These are phyloP conservation scores for Boletus tylopilopsis DNA, from an alignment of 768 basidiomycete genomes.

Conservation along the genomic window DNA sequence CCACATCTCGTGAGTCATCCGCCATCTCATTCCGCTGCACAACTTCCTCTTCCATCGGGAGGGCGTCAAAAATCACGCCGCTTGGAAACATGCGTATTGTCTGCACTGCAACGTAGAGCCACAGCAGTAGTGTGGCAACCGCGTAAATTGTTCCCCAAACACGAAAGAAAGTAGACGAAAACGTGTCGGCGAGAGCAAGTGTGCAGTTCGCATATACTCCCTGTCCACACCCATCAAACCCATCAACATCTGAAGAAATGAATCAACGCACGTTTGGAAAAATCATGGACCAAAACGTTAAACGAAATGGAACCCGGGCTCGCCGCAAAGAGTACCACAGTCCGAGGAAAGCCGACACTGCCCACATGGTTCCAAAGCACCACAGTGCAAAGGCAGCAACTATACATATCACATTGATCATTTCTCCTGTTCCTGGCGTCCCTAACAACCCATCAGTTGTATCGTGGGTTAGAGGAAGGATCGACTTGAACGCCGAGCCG, in stretches of 20 bases:
- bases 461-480: slow-evolving; percentile 35
- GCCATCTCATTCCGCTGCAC: slow-evolving; percentile 8
- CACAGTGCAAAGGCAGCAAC: slow-evolving; percentile 52
- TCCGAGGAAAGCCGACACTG: slow-evolving; percentile 51
- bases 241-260: background rate
- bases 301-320: slow-evolving; percentile 45
- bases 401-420: slow-evolving; percentile 45
- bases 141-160: slow-evolving; percentile 57
- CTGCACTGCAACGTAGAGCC: slow-evolving; percentile 44
- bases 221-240: slow-evolving; percentile 22
- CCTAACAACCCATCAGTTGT: slow-evolving; percentile 35
- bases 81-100: slow-evolving; percentile 36
- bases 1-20: background rate
- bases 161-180: slow-evolving; percentile 54
- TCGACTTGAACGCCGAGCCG: slow-evolving; percentile 43
- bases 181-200: slow-evolving; percentile 43
- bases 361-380: slow-evolving; percentile 62
- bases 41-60: slow-evolving; percentile 35
- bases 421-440: slow-evolving; percentile 33
- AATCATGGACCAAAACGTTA: slow-evolving; percentile 65
- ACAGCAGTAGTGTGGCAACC: slow-evolving; percentile 46
- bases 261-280: slow-evolving; percentile 58
- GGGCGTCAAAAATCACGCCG: slow-evolving; percentile 42
- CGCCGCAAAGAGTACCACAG: slow-evolving; percentile 41
- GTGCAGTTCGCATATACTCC: slow-evolving; percentile 69